These are phyloP conservation scores for Tolypocladium amazonense DNA, from an alignment of 2,329 filamentous ascomycete genomes.

Conservation along the genomic window DNA sequence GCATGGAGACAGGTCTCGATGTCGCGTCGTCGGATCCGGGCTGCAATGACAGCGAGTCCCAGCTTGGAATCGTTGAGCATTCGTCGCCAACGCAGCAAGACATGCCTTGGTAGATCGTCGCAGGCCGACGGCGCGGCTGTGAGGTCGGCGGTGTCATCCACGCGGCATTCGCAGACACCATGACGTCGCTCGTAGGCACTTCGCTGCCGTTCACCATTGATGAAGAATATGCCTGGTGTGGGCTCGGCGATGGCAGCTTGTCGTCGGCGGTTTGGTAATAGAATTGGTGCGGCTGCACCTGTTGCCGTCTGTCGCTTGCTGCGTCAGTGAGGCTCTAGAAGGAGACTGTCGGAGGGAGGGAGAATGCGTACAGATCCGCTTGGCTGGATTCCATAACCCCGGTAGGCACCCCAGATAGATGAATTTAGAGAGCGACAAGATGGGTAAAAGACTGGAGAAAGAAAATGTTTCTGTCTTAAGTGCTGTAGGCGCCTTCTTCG, in stretches of 20 bases:
- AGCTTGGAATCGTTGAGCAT: constrained; percentile 40
- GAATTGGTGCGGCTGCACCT: neutral
- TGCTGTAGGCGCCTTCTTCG: neutral
- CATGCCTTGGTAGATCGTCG: constrained; percentile 51
- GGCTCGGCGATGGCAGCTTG: neutral
- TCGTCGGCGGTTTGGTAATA: neutral
- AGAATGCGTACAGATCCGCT: neutral
- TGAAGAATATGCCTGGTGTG: constrained; percentile 14
- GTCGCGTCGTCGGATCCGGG: constrained; percentile 39
- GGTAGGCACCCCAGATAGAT: neutral
- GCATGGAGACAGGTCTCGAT: constrained; percentile 44
- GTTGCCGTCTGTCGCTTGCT: neutral
- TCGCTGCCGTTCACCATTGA: constrained; percentile 38
- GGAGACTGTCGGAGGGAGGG: neutral
- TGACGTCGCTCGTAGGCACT: constrained; percentile 36
- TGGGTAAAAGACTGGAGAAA: neutral
- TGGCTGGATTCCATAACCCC: neutral
- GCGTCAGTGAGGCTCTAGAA: neutral
- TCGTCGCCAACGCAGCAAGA: constrained; percentile 47
- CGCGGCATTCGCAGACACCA: constrained; percentile 32
- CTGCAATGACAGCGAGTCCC: constrained; percentile 46
- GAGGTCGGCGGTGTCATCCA: constrained; percentile 44
- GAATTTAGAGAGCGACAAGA: neutral
- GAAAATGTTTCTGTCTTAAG: neutral
- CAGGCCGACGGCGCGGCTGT: constrained; percentile 41